A percentile compares a stretch with the other conserved stretches of the same genome.
These are phyloP conservation scores for Gaeumannomyces tritici DNA, from an alignment of 2,329 filamentous ascomycete genomes.

Conservation along the genomic window DNA sequence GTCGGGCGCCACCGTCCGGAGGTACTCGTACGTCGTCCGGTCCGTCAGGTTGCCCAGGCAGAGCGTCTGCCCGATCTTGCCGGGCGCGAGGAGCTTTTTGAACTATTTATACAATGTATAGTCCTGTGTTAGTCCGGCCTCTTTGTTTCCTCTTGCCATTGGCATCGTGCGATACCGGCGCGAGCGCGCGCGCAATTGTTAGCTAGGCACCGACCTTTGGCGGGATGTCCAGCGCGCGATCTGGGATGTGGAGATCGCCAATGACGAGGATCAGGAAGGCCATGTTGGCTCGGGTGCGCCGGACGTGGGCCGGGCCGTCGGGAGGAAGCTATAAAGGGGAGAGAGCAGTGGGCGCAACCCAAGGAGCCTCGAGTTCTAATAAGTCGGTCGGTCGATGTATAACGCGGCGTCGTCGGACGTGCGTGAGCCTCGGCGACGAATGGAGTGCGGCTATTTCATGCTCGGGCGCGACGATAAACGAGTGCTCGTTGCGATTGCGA, in stretches of 20 bases:
- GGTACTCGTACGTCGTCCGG: constrained; percentile 71
- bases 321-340: background rate
- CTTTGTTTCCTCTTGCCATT: background rate
- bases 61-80: constrained; percentile 74
- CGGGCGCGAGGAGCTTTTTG: constrained; percentile 74
- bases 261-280: constrained; percentile 87
- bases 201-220: constrained; percentile 54
- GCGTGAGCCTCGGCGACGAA: background rate
- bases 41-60: constrained; percentile 76
- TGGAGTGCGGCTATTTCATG: background rate
- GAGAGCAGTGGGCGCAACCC: background rate
- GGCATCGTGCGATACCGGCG: background rate
- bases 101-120: constrained; percentile 40
- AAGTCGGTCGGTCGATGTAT: background rate
- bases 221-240: constrained; percentile 83
- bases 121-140: background rate
- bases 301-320: background rate
- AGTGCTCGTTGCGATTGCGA: background rate
- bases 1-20: constrained; percentile 63
- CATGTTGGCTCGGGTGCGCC: constrained; percentile 33
- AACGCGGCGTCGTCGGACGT: background rate
- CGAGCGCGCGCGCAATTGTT: background rate
- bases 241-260: constrained; percentile 88
- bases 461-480: background rate
- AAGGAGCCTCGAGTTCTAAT: background rate